A percentile compares a stretch with the other conserved stretches of the same genome.
phyloP scores from a whole-genome alignment of 2,329 filamentous ascomycete genomes.

The Paraphaeosphaeria sporulosa region DNA sequence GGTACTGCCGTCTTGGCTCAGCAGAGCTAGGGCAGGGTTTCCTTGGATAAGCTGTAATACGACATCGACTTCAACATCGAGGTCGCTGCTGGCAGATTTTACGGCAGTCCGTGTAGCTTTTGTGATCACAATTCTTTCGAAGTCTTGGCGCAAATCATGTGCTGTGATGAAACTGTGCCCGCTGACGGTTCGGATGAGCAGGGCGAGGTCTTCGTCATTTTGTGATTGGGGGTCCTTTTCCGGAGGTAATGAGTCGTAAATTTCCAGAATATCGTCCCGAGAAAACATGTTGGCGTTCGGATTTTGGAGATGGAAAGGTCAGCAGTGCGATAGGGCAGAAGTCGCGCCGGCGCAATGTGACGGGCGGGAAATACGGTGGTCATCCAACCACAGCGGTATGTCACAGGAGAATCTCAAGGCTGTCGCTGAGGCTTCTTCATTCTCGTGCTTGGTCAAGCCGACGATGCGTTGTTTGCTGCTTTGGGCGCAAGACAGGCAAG shows the following conservation, averaged over 20 bases:
- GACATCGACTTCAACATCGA: constrained; percentile 32
- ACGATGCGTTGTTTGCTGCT: not conserved
- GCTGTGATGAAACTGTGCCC: constrained; percentile 38
- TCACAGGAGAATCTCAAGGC: not conserved
- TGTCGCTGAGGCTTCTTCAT: not conserved
- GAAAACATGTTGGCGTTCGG: constrained; percentile 39
- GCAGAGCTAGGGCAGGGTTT: constrained; percentile 27
- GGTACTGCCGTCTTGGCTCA: constrained; percentile 32
- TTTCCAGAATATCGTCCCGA: constrained; percentile 38
- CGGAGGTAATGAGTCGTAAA: constrained; percentile 34
- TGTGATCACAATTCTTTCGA: constrained; percentile 29
- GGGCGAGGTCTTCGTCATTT: constrained; percentile 19
- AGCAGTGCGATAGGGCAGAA: not conserved
- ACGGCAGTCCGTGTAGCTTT: constrained; percentile 27
- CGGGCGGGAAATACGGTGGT: no score
- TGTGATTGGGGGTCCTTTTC: constrained; percentile 14
- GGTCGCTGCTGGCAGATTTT: constrained; percentile 21
- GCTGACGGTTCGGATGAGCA: constrained; percentile 29
- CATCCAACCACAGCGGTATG: not conserved
- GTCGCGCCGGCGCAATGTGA: not conserved
- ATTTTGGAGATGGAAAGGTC: not conserved
- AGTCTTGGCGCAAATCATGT: constrained; percentile 27
- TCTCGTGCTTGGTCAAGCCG: not conserved
- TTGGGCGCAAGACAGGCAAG: not conserved
- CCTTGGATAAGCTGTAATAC: constrained; percentile 31